Evolutionary conservation across 768 basidiomycete species (phyloP), one percentile per base, ranked within the genome.

Genomic region (Dacryopinax spathularia): DNA sequence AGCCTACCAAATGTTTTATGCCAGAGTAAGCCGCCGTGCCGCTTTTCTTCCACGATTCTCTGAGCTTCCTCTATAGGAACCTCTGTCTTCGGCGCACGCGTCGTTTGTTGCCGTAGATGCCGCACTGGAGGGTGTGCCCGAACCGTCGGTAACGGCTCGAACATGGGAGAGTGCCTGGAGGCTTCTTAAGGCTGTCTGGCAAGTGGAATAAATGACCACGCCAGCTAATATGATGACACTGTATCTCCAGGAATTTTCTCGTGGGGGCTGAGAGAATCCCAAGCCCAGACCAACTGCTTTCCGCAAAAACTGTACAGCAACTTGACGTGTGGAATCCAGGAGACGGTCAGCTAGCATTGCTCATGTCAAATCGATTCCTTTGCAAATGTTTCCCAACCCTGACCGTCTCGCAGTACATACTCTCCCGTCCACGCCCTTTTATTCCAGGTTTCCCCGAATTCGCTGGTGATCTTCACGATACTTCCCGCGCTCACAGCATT

Each of bases 321-420:
- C 74, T 92, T 60, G 84, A 88, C 61, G 79, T 87, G 56, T 92
- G 90, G 90, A 77, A 79, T 13, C 89, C 91, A 1, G 84, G 82
- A 20, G 83, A 85, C 66, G 74, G 88, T 37, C 88, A 91, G 70
- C 77, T 82, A 66, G 79, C 78, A 66, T 75, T 92, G 33, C 85
- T 92, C 65, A 79, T 63, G 70, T 70, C 22, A 25, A 70, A 61
- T 18, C 18, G 15, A 12, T 4, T 15, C 20, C 33, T 15, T 25
- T 34, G 43, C 34, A 3, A 34, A 22, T 12, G 34, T 18, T 34
- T 18, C 22, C 12, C 48, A 37, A 20, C 29, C 2, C 20, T 66
- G 33, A 64, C 43, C 25, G n/a, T 22, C 43, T 34, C n/a, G 60
- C 33, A 72, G 81, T 39, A 73, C 89, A 27, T 92, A 91, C 73